Base-by-base conservation (phyloP, 2,329 filamentous ascomycete genomes). In the Beauveria sp. region DNA sequence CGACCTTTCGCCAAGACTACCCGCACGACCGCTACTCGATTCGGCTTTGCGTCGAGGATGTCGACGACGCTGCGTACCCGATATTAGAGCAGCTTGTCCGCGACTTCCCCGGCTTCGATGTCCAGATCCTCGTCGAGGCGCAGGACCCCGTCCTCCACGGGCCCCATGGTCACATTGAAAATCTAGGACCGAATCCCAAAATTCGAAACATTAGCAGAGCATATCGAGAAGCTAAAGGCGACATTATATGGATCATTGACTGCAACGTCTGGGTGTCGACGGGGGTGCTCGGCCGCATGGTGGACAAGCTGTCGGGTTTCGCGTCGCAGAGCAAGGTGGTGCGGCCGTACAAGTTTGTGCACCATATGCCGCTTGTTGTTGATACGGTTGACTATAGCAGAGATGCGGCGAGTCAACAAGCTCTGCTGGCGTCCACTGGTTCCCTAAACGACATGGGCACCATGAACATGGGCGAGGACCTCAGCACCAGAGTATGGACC, bases 181-280 rank as follows among this genome's bases (percentile, higher is more conserved):
- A 84, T 61, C 80, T 97, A 61, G 96, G 96, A 0, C 94, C 94
- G 1, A 99, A 99, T 70, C 94, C 94, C n/a, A 99, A 99, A 78
- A 96, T 99, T 67, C 83, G 94, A 55, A 99, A 99, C 72, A 91
- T 97, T 80, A 97, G 92, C 71, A 84, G 91, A 48, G 92, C 91
- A 2, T 99, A 97, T 71, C 80, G 92, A 30, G 92, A 97, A 70
- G 91, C 92, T 2, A 87, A 88, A 65, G 88, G 90, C 1, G 92
- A 97, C 70, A 82, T 97, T 28, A 81, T 99, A 24, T 99, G 94
- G 94, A 87, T 97, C 55, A 83, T 96, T 22, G 94, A 99, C 75
- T 97, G 92, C 77, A 99, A 99, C 70, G 86, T 99, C 56, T 99
- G 96, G 94, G 82, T 97, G 41, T 85, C 85, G 6, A 85, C 79